Percentiles rank a stretch among this genome's conserved stretches.
phyloP scores from a whole-genome alignment of 2,329 filamentous ascomycete genomes.

The Cercospora sojina region DNA sequence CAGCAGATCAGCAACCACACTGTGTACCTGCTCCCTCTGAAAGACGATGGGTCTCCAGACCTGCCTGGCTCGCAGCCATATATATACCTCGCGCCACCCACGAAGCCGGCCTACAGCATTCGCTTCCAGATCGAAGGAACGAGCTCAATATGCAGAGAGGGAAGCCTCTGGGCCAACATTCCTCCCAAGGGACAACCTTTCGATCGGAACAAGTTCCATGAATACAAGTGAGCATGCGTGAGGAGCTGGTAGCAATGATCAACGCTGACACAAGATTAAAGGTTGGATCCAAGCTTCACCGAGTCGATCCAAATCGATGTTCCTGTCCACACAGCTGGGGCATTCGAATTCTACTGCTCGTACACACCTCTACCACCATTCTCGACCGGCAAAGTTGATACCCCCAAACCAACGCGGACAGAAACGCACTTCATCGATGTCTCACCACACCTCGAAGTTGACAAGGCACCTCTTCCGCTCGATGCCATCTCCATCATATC shows the following conservation, averaged over 20 bases:
- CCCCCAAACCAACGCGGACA: slow-evolving; percentile 58
- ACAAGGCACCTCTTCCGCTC: slow-evolving; percentile 72
- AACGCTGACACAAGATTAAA: slow-evolving; percentile 40
- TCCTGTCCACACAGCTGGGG: slow-evolving; percentile 76
- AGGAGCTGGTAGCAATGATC: slow-evolving; percentile 9
- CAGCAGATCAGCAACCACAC: slow-evolving; percentile 39
- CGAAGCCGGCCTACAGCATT: slow-evolving; percentile 69
- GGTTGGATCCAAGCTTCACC: slow-evolving; percentile 89
- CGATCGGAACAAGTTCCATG: slow-evolving; percentile 73
- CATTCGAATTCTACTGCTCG: slow-evolving; percentile 92
- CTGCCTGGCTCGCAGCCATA: slow-evolving; percentile 72
- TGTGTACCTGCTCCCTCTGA: slow-evolving; percentile 85
- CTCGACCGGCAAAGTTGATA: slow-evolving; percentile 55
- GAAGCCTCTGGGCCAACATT: slow-evolving; percentile 95
- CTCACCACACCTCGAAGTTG: slow-evolving; percentile 73
- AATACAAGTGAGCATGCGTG: slow-evolving; percentile 71
- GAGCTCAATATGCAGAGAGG: slow-evolving; percentile 91
- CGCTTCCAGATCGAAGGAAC: slow-evolving; percentile 92
- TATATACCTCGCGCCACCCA: slow-evolving; percentile 82
- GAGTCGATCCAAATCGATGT: slow-evolving; percentile 86
- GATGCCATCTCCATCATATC: slow-evolving; percentile 90
- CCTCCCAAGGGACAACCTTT: slow-evolving; percentile 75
- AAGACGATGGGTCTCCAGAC: slow-evolving; percentile 88
- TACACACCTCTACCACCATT: slow-evolving; percentile 84
- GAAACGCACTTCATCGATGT: slow-evolving; percentile 91